Conservation (phyloP, 2,329 filamentous ascomycete species). For the Pseudogymnoascus sp. region DNA sequence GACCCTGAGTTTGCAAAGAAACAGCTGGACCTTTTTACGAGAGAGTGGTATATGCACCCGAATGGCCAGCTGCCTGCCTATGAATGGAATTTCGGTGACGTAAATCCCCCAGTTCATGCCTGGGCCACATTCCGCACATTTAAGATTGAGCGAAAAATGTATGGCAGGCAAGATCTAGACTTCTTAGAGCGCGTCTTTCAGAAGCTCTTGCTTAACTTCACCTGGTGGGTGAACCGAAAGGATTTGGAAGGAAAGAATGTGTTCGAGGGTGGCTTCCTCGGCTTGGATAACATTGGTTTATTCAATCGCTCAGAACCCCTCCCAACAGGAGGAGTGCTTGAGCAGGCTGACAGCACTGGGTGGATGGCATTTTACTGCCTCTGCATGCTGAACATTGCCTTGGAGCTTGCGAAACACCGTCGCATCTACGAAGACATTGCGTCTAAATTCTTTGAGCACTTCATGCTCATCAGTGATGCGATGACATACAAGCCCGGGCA, state of each 20-base stretch:
- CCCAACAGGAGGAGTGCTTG: conserved; percentile 84
- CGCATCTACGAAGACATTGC: conserved; percentile 95
- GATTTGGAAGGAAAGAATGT: conserved; percentile 92
- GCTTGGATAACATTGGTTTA: conserved; percentile 91
- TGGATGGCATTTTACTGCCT: conserved; percentile 99
- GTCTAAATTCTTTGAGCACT: conserved; percentile 98
- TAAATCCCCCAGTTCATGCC: conserved; percentile 92
- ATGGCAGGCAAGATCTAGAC: conserved; percentile 87
- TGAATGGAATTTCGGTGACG: conserved; percentile 97
- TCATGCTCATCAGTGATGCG: conserved; percentile 94
- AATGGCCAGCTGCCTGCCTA: conserved; percentile 89
- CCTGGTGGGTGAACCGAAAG: conserved; percentile 98
- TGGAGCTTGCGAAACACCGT: conserved; percentile 91
- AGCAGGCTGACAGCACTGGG: conserved; percentile 94
- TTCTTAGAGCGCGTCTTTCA: conserved; percentile 96
- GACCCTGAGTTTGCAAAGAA: conserved; percentile 98
- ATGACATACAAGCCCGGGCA: conserved; percentile 74
- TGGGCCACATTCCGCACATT: conserved; percentile 94
- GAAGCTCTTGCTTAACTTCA: conserved; percentile 91
- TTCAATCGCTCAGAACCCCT: conserved; percentile 96
- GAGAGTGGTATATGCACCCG: conserved; percentile 98
- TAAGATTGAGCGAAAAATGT: conserved; percentile 97
- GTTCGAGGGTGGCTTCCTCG: conserved; percentile 92
- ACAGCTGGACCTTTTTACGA: conserved; percentile 88
- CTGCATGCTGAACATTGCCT: conserved; percentile 92